phyloP scores from a whole-genome alignment of 176 grass and related monocot genomes.

The sorghum (Sorghum bicolor) region Sorghum_bicolor_NCBIv3 NC_012874.2:62650501-62651000 shows the following conservation, averaged over 20 bases:
- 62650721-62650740: not conserved
- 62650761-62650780: not conserved
- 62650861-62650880: not conserved
- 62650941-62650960: not conserved
- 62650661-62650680: not conserved
- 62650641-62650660: not conserved
- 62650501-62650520: slow-evolving; percentile 11
- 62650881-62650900: not conserved
- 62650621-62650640: not conserved
- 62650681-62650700: not conserved
- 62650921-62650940: not conserved
- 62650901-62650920: not conserved
- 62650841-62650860: not conserved
- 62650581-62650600: not conserved
- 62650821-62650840: not conserved
- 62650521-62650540: not conserved
- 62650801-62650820: not conserved
- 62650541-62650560: not conserved
- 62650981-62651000: slow-evolving; percentile 17
- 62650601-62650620: not conserved
- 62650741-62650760: too few species aligned
- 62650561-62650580: not conserved
- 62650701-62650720: not conserved
- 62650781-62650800: not conserved
- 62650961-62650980: not conserved